These are phyloP conservation scores for Talaromyces sp. DNA, from an alignment of 2,329 filamentous ascomycete genomes.

Conservation along the genomic window DNA sequence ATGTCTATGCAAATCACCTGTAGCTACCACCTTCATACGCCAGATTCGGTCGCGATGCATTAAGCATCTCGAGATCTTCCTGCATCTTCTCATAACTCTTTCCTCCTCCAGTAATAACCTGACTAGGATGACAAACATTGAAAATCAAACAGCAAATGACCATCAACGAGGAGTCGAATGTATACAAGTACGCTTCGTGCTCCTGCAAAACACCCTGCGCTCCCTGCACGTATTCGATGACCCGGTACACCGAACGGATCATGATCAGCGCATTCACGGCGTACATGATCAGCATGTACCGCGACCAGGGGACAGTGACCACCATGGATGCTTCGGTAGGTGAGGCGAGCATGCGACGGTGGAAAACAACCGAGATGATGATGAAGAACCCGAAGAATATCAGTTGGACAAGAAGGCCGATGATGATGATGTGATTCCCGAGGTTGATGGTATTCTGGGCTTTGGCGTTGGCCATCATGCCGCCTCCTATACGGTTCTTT, in stretches of 20 bases:
- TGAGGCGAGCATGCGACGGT: constrained; percentile 26
- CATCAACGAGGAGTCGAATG: constrained; percentile 25
- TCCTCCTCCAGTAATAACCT: neutral
- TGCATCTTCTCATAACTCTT: constrained; percentile 6
- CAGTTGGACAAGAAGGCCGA: constrained; percentile 31
- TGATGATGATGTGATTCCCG: constrained; percentile 25
- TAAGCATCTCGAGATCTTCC: neutral
- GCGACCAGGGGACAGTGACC: constrained; percentile 31
- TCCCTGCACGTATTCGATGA: constrained; percentile 23
- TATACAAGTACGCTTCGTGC: constrained; percentile 24
- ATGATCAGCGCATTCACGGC: constrained; percentile 22
- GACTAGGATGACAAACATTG: neutral
- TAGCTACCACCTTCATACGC: neutral
- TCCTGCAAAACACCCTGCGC: constrained; percentile 20
- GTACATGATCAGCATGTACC: constrained; percentile 33
- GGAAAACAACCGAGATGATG: constrained; percentile 25
- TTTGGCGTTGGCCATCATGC: constrained; percentile 14
- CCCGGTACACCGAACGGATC: constrained; percentile 23
- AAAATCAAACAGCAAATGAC: constrained; percentile 12
- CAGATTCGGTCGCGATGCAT: neutral
- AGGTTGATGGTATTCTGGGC: neutral
- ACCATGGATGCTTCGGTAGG: constrained; percentile 29
- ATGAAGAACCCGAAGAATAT: constrained; percentile 32
- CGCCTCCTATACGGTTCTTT: constrained; percentile 19
- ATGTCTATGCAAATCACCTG: neutral